Evolutionary conservation across 768 basidiomycete genomes (phyloP), one percentile per base, ranked within the genome.

Genomic region (Hygrocybe coccinea): DNA sequence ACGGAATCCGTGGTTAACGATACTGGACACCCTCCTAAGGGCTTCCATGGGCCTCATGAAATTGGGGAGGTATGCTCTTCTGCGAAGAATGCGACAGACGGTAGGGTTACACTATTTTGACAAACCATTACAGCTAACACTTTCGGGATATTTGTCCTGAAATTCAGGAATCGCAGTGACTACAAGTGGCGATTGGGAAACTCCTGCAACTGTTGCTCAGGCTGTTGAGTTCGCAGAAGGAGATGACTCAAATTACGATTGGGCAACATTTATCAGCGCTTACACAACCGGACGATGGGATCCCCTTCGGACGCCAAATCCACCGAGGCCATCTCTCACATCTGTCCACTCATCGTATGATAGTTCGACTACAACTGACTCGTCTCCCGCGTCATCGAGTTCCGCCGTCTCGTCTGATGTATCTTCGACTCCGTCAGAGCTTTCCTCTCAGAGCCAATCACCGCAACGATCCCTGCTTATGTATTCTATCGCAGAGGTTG

Each of bases 231-330:
- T 38, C 3, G 22, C 57, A 14, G 55, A 54, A 10, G 51, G 62
- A 33, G 61, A 56, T 15, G 48, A 60, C 22, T 50, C 67, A 0
- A 72, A 73, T 33, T 73, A 69, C 59, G 86, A 90, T 65, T 93
- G 91, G 91, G 75, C 78, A 15, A 80, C 81, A 0, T 93, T 92
- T 67, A 82, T 89, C 59, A 70, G 75, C n/a, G 84, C 87, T 0
- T 93, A 93, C 67, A 82, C 87, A 0, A 65, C 76, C 15, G 91
- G 91, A 9, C 77, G 81, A 57, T 93, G 90, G 90, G 87, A 89
- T 65, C 89, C 90, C 6, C 83, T 83, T 57, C 77, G 75, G 54
- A 85, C 80, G 0, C 89, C 88, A 2, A 80, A 78, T 57, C 80
- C 77, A 5, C 87, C 87, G 4, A 67, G 58, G 39, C 64, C 69